These are phyloP conservation scores for Podila minutissima DNA, from an alignment of 192 early-diverging fungal species.

Conservation along the genomic window DNA sequence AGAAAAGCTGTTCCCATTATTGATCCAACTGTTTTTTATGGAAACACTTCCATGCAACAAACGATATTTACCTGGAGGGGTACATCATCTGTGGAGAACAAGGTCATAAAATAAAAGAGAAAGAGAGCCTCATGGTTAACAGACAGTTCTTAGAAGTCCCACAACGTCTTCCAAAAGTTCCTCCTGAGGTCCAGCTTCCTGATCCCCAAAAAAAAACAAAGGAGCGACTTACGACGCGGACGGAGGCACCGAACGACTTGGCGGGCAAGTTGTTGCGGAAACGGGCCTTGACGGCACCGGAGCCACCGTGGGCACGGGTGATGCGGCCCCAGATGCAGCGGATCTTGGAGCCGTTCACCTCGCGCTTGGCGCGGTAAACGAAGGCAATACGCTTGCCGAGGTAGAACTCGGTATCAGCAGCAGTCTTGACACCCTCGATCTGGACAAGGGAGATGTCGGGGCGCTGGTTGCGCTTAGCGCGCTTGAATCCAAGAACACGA, in stretches of 20 bases:
- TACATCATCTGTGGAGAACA: constrained; percentile 45
- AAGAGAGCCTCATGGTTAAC: neutral
- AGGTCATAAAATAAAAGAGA: neutral
- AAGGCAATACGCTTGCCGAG: constrained; percentile 99
- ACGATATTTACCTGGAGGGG: constrained; percentile 46
- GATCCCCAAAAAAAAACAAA: neutral
- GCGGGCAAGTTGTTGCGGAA: constrained; percentile 98
- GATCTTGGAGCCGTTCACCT: constrained; percentile 89
- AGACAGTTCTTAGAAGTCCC: neutral
- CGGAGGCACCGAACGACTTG: constrained; percentile 89
- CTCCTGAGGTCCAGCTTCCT: neutral
- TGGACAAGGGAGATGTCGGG: constrained; percentile 92
- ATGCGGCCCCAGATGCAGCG: constrained; percentile 98
- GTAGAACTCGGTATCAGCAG: constrained; percentile 95
- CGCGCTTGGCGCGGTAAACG: constrained; percentile 94
- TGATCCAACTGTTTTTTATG: neutral
- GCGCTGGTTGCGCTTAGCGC: constrained; percentile 91
- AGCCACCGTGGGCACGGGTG: constrained; percentile 95
- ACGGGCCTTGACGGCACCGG: constrained; percentile 95
- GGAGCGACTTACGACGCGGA: constrained; percentile 84
- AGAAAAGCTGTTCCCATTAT: neutral
- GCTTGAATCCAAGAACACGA: constrained; percentile 95
- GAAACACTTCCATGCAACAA: neutral
- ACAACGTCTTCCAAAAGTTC: no score
- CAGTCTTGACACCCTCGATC: constrained; percentile 92